Evolutionary conservation across 192 early-diverging fungal species (phyloP).

Genomic region (Geranomyces michiganensis): DNA sequence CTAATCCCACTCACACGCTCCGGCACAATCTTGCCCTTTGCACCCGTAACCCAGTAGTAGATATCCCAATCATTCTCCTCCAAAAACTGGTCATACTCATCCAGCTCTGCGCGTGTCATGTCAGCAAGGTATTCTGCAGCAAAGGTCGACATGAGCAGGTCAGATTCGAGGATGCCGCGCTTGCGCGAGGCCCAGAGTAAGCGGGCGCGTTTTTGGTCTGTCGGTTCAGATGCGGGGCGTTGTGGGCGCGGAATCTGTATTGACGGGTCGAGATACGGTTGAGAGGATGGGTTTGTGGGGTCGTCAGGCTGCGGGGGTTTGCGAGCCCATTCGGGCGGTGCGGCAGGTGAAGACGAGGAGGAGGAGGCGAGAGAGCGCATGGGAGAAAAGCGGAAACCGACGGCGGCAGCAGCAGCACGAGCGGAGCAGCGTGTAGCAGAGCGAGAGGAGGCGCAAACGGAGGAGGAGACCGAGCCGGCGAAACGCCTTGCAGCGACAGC

Average conservation of each 20-base stretch:
- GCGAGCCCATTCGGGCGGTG: constrained; percentile 36
- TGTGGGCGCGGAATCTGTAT: constrained; percentile 55
- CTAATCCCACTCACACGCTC: constrained; percentile 39
- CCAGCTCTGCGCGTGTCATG: constrained; percentile 62
- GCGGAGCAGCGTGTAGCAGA: too few species aligned
- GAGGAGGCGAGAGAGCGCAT: too few species aligned
- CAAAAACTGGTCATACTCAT: constrained; percentile 79
- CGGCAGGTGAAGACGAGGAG: too few species aligned
- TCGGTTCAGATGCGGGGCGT: constrained; percentile 61
- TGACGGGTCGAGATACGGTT: constrained; percentile 29
- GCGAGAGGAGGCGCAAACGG: too few species aligned
- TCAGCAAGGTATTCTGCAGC: constrained; percentile 63
- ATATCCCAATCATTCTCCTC: constrained; percentile 96
- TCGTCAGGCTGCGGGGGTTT: constrained; percentile 30
- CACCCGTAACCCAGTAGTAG: constrained; percentile 83
- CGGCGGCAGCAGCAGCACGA: too few species aligned
- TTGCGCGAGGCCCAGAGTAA: constrained; percentile 88
- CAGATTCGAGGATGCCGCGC: constrained; percentile 92
- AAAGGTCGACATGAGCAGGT: constrained; percentile 89
- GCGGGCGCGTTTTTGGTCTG: constrained; percentile 75
- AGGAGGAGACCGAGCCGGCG: too few species aligned
- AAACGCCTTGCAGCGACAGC: too few species aligned
- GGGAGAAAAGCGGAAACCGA: too few species aligned
- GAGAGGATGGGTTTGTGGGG: constrained; percentile 10
- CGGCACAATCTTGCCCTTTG: constrained; percentile 38